A percentile compares a stretch with the other conserved stretches of the same genome.
These are phyloP conservation scores for Anthracocystis walkeri DNA, from an alignment of 1,284 basidiomycete genomes.

Conservation along the genomic window DNA sequence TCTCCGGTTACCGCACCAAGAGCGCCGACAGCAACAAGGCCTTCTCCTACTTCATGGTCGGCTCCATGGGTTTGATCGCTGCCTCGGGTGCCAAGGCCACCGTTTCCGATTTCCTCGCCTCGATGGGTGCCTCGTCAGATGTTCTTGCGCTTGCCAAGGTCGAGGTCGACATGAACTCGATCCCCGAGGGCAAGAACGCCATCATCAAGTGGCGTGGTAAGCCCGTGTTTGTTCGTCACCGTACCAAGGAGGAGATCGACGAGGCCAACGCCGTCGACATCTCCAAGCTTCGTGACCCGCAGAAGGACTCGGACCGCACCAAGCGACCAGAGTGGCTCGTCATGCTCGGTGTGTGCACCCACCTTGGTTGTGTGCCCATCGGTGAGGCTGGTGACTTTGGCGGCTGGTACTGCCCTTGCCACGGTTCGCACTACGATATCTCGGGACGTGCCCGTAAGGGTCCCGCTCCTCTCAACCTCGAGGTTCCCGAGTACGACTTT, in stretches of 20 bases:
- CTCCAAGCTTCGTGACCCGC: constrained; percentile 90
- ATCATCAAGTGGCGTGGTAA: constrained; percentile 88
- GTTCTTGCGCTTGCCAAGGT: constrained; percentile 98
- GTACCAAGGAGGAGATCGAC: constrained; percentile 90
- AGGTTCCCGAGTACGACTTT: constrained; percentile 74
- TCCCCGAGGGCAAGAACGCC: constrained; percentile 89
- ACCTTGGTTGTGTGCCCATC: constrained; percentile 98
- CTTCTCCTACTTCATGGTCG: constrained; percentile 97
- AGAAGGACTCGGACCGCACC: constrained; percentile 86
- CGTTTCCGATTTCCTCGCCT: constrained; percentile 92
- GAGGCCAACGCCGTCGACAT: constrained; percentile 89
- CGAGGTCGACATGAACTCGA: constrained; percentile 88
- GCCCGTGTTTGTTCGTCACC: constrained; percentile 98
- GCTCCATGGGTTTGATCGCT: constrained; percentile 90
- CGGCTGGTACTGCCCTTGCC: constrained; percentile 78
- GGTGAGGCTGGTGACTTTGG: constrained; percentile 95
- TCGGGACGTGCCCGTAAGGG: constrained; percentile 96
- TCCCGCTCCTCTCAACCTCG: constrained; percentile 85
- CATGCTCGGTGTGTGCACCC: constrained; percentile 83
- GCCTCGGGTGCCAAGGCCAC: constrained; percentile 94
- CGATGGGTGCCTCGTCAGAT: constrained; percentile 96
- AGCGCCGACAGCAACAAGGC: constrained; percentile 80
- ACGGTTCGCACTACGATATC: constrained; percentile 96
- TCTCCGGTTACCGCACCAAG: constrained; percentile 82
- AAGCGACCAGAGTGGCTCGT: constrained; percentile 94